Conservation (phyloP, 805 yeast species). For the Priceomyces haplophilus region DNA sequence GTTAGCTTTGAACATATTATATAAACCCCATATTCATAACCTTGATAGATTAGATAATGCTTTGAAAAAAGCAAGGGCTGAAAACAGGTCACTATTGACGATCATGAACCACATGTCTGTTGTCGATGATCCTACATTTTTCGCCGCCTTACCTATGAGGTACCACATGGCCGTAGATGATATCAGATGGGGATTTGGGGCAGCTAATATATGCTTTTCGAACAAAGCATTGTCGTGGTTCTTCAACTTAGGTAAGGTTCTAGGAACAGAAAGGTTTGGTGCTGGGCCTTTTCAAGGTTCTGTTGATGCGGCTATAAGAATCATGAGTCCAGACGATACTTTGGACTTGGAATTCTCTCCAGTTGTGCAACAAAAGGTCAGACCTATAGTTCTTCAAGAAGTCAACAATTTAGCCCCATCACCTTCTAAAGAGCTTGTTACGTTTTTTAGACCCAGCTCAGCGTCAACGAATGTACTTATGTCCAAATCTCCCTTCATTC, state of each 20-base stretch:
- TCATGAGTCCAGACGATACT: slow-evolving; percentile 76
- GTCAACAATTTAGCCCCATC: slow-evolving; percentile 19
- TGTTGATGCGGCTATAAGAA: slow-evolving; percentile 78
- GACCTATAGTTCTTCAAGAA: slow-evolving; percentile 40
- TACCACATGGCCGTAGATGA: slow-evolving; percentile 59
- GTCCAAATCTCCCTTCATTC: slow-evolving; percentile 50
- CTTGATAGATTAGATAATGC: slow-evolving; percentile 65
- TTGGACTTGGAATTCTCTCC: slow-evolving; percentile 42
- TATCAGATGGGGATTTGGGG: slow-evolving; percentile 93
- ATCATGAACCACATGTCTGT: slow-evolving; percentile 91
- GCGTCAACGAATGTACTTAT: slow-evolving; percentile 30
- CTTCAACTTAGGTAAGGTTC: slow-evolving; percentile 85
- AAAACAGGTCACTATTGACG: slow-evolving; percentile 75
- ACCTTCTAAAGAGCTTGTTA: slow-evolving; percentile 16
- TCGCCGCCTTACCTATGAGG: slow-evolving; percentile 81
- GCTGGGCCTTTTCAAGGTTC: slow-evolving; percentile 91
- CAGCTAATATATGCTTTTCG: slow-evolving; percentile 83
- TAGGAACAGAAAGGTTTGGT: slow-evolving; percentile 85
- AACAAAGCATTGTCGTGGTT: slow-evolving; percentile 50
- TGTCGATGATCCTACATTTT: slow-evolving; percentile 87
- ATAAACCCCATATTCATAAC: slow-evolving; percentile 61
- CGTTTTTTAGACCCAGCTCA: slow-evolving; percentile 24
- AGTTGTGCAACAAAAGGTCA: slow-evolving; percentile 25
- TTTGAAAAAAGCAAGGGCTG: slow-evolving; percentile 55
- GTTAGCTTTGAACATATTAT: slow-evolving; percentile 54